Base-by-base conservation (phyloP, 2,329 filamentous ascomycete genomes). In the Metarhizium sp. region DNA sequence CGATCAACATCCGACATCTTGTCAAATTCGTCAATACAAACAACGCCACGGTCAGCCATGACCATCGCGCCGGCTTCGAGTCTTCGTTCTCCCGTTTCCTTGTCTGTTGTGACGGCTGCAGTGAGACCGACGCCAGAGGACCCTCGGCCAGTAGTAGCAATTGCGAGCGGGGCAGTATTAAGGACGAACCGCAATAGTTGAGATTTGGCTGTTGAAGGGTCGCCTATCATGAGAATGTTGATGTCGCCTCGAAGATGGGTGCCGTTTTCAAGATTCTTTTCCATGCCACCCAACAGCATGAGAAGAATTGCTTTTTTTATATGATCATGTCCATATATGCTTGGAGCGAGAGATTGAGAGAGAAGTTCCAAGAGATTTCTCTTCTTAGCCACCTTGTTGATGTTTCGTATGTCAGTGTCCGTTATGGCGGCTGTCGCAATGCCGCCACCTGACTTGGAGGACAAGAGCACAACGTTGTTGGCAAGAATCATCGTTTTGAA, bases 1-100 rank as follows among this genome's bases (percentile, higher is more conserved):
- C 94, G 85, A 72, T 99, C 94, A 56, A 97, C 87, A 68, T 99
- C 94, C 56, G 91, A 96, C 94, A 99, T 99, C 73, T 99, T 99
- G 76, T 99, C 94, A 63, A 99, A 99, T 67, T 99, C 94, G 69
- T 99, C 94, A 62, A 99, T 99, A 75, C 94, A 99, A 38, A 99
- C 94, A 11, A 99, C 92, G 63, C 94, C 94, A 59, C 94, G 87
- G 70, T 99, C 94, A 60, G 86, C 94, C 66, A 99, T 89, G 58
- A 99, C 94, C 94, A 99, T 99, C 60, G 94, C 94, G 81, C 94
- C 94, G 16, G 94, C 94, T 73, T 99, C 94, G 1, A 99, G 80
- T 61, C 94, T 84, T 61, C 94, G 84, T 69, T 99, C 94, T 57
- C 94, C 94, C 1, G 94, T 99, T 71, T 99, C 94, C 69, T 97